Evolutionary conservation across 345 rosid genomes (phyloP).

Genomic region (Heritiera littoralis): DNA sequence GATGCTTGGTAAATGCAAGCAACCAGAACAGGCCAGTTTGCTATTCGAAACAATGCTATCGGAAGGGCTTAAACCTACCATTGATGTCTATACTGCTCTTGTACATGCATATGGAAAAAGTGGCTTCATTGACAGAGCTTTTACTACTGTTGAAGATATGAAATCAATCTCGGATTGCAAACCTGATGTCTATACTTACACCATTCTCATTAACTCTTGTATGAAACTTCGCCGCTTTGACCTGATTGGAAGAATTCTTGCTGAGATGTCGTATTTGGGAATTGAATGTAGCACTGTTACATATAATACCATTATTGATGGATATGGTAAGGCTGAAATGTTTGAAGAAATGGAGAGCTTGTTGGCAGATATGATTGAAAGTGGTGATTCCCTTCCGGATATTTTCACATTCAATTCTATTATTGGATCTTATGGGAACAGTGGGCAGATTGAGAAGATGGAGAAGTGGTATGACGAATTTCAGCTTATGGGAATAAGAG

Average conservation of each 20-base stretch:
- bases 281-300: slow-evolving; percentile 58
- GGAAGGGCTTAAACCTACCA: slow-evolving; percentile 68
- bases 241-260: slow-evolving; percentile 46
- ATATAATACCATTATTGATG: slow-evolving; percentile 69
- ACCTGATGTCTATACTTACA: slow-evolving; percentile 76
- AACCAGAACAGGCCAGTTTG: slow-evolving; percentile 64
- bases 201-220: slow-evolving; percentile 63
- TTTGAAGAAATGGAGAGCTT: slow-evolving; percentile 69
- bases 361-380: slow-evolving; percentile 64
- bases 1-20: slow-evolving; percentile 79
- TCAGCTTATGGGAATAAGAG: slow-evolving; percentile 73
- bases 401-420: slow-evolving; percentile 72
- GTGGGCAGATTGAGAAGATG: slow-evolving; percentile 56
- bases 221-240: slow-evolving; percentile 51
- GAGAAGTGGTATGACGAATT: slow-evolving; percentile 77
- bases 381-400: slow-evolving; percentile 64
- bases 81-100: slow-evolving; percentile 81
- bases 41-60: slow-evolving; percentile 66
- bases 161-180: slow-evolving; percentile 66
- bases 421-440: slow-evolving; percentile 64
- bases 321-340: slow-evolving; percentile 75
- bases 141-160: slow-evolving; percentile 61
- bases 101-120: slow-evolving; percentile 67
- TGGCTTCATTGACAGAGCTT: slow-evolving; percentile 55
- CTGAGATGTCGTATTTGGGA: slow-evolving; percentile 80